These are phyloP conservation scores for Bremia lactucae DNA, from an alignment of 352 stramenopile species.

Conservation along the genomic window DNA sequence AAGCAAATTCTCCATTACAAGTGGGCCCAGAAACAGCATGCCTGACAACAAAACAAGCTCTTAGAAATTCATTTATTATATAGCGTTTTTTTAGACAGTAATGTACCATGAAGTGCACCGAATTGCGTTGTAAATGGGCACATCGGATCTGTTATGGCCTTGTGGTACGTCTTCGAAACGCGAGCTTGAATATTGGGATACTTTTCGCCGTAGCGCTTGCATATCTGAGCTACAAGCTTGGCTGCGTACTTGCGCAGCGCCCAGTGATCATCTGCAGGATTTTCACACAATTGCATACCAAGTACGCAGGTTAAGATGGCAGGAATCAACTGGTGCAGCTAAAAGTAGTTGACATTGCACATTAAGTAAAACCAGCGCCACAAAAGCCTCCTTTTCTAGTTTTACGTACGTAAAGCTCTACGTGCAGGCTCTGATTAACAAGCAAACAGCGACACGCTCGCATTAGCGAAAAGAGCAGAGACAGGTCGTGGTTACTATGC, in stretches of 20 bases:
- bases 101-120: slow-evolving; percentile 85
- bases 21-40: slow-evolving; percentile 85
- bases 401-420: slow-evolving; percentile 86
- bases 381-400: not conserved
- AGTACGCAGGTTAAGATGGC: slow-evolving; percentile 90
- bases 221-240: slow-evolving; percentile 76
- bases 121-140: slow-evolving; percentile 86
- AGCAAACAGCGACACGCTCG: slow-evolving; percentile 84
- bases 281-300: slow-evolving; percentile 82
- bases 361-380: no score
- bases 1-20: slow-evolving; percentile 88
- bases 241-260: slow-evolving; percentile 79
- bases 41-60: no score
- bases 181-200: slow-evolving; percentile 89
- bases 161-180: slow-evolving; percentile 86
- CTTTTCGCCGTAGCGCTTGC: slow-evolving; percentile 76
- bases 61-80: no score
- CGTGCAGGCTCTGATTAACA: slow-evolving; percentile 84
- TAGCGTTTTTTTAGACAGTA: no score
- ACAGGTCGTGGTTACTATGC: slow-evolving; percentile 70
- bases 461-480: slow-evolving; percentile 79
- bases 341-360: no score
- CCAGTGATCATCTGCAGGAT: slow-evolving; percentile 85
- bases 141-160: slow-evolving; percentile 66
- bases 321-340: slow-evolving; percentile 90